phyloP scores from a whole-genome alignment of 208 protist genomes.

The Trypanosoma brucei region DNA sequence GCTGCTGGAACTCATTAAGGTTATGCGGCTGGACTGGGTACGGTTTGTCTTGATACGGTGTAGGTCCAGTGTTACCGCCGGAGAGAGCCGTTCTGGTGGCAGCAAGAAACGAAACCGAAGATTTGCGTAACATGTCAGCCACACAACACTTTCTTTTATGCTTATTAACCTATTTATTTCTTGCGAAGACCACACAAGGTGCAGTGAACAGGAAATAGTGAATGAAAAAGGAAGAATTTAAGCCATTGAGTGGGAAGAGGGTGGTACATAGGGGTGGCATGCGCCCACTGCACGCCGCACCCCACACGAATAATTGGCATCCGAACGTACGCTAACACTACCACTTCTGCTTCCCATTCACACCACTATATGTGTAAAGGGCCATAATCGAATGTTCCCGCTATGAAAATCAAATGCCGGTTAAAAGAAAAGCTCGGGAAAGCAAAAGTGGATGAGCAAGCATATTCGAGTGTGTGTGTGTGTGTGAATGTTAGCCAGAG shows the following conservation, averaged over 20 bases:
- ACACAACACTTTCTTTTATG: conserved; percentile 8
- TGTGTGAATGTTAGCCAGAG: not conserved
- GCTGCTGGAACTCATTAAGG: conserved; percentile 74
- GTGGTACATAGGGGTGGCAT: too few species aligned
- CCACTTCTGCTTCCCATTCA: too few species aligned
- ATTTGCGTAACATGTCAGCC: conserved; percentile 67
- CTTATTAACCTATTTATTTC: not conserved
- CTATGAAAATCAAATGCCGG: too few species aligned
- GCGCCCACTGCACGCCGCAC: too few species aligned
- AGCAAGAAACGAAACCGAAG: conserved; percentile 55
- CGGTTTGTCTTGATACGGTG: conserved; percentile 77
- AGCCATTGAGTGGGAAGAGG: too few species aligned
- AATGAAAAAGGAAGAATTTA: too few species aligned
- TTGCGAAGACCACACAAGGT: not conserved
- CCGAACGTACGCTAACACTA: too few species aligned
- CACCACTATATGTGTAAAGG: too few species aligned
- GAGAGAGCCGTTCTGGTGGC: conserved; percentile 58
- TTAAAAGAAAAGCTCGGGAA: not conserved
- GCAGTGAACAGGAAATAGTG: too few species aligned
- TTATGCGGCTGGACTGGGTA: conserved; percentile 83
- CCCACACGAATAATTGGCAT: too few species aligned
- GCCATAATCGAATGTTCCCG: too few species aligned
- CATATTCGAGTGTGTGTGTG: not conserved
- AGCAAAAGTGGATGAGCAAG: conserved; percentile 14
- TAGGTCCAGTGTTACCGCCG: conserved; percentile 49